These are phyloP conservation scores for Boletus insuetus DNA, from an alignment of 768 basidiomycete species.

Conservation along the genomic window DNA sequence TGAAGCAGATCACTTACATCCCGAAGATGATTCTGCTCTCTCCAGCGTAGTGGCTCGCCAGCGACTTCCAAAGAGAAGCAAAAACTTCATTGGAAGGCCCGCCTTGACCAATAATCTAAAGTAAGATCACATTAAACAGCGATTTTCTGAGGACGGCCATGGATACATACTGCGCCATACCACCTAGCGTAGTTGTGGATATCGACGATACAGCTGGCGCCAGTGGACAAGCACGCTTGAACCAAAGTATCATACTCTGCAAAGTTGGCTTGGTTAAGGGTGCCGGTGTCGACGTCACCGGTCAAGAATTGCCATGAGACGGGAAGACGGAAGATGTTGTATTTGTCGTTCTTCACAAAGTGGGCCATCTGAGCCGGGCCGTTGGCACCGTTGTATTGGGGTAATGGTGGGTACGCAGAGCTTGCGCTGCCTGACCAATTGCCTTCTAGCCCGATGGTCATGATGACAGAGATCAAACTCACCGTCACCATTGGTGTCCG, in stretches of 20 bases:
- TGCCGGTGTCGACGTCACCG: conserved; percentile 36
- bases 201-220: conserved; percentile 10
- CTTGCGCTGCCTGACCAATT: conserved; percentile 1
- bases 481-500: conserved; percentile 9
- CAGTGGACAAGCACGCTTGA: conserved; percentile 8
- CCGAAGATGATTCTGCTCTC: conserved; percentile 8
- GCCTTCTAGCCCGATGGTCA: background rate
- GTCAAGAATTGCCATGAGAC: conserved; percentile 55
- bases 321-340: conserved; percentile 56
- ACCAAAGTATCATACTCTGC: conserved; percentile 9
- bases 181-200: conserved; percentile 15
- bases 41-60: conserved; percentile 1
- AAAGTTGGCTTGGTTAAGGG: conserved; percentile 26
- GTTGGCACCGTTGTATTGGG: conserved; percentile 5
- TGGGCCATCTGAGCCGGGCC: conserved; percentile 51
- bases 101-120: conserved; percentile 14
- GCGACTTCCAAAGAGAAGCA: conserved; percentile 10
- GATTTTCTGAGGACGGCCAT: background rate
- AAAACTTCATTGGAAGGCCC: conserved; percentile 11
- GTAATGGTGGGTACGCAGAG: conserved; percentile 6
- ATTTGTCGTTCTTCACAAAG: conserved; percentile 50
- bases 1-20: background rate
- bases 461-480: background rate
- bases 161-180: conserved; percentile 1
- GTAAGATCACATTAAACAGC: background rate